These are phyloP conservation scores for Aspergillus heteromorphus DNA, from an alignment of 495 filamentous ascomycete species.

Conservation along the genomic window DNA sequence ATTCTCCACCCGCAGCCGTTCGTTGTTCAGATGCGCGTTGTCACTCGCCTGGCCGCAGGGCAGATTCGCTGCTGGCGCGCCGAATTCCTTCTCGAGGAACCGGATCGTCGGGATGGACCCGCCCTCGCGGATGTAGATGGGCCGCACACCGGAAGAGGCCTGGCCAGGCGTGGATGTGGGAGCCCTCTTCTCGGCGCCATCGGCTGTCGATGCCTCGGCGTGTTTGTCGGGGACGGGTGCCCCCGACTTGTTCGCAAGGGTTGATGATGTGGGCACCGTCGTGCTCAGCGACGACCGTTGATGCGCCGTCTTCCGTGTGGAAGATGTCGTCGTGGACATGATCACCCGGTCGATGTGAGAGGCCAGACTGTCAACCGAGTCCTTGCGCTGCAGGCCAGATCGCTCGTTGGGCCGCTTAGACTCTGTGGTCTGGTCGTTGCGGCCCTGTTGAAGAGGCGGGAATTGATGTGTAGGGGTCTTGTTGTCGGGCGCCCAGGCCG, in stretches of 20 bases:
- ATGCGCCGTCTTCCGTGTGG: constrained; percentile 29
- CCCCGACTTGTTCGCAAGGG: constrained; percentile 39
- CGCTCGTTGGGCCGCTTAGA: constrained; percentile 9
- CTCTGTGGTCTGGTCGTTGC: constrained; percentile 11
- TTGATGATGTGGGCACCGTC: constrained; percentile 52
- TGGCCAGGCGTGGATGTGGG: not conserved
- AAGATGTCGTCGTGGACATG: constrained; percentile 40
- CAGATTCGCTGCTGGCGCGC: constrained; percentile 84
- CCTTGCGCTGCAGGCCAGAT: constrained; percentile 27
- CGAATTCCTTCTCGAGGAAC: constrained; percentile 93
- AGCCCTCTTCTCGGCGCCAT: not conserved
- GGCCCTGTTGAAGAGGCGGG: constrained; percentile 18
- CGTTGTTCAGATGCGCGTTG: constrained; percentile 89
- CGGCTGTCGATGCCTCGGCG: not conserved
- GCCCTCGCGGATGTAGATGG: constrained; percentile 89
- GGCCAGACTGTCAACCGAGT: constrained; percentile 41
- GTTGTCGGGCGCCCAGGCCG: constrained; percentile 58
- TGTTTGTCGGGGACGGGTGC: not conserved
- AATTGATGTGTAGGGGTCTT: constrained; percentile 29
- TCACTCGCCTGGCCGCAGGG: constrained; percentile 96
- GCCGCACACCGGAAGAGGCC: constrained; percentile 21
- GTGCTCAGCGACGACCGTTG: constrained; percentile 35
- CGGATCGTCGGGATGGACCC: constrained; percentile 90
- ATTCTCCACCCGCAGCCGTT: constrained; percentile 80
- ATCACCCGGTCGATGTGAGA: constrained; percentile 45